A percentile compares a stretch with the other conserved stretches of the same genome.
Evolutionary conservation across 2,329 filamentous ascomycete species (phyloP).

Genomic region (Beauveria asiatica): DNA sequence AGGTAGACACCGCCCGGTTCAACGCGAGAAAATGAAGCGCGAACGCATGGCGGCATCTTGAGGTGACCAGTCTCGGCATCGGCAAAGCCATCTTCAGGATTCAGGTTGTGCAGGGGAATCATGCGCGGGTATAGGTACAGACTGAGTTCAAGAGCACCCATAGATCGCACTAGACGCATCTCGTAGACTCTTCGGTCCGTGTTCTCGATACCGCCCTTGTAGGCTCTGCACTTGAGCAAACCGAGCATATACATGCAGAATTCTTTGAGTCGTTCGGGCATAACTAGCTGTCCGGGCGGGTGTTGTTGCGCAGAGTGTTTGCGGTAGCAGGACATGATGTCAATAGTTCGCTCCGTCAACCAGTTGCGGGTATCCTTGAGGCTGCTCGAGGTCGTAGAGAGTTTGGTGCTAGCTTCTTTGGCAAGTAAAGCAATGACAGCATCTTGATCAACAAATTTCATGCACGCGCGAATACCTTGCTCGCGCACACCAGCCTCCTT

Average conservation of each 20-base stretch:
- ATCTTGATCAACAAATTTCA: conserved; percentile 95
- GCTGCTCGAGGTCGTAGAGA: conserved; percentile 57
- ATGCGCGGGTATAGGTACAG: conserved; percentile 94
- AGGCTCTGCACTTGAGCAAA: conserved; percentile 80
- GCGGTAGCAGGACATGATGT: conserved; percentile 83
- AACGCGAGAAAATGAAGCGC: conserved; percentile 77
- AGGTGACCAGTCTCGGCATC: conserved; percentile 78
- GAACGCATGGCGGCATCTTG: conserved; percentile 69
- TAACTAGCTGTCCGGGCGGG: conserved; percentile 83
- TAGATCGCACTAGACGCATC: conserved; percentile 79
- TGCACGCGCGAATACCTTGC: conserved; percentile 62
- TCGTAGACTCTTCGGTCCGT: conserved; percentile 87
- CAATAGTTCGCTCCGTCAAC: conserved; percentile 84
- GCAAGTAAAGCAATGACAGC: conserved; percentile 81
- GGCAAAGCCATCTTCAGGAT: conserved; percentile 83
- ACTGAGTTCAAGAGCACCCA: conserved; percentile 78
- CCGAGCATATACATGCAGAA: conserved; percentile 94
- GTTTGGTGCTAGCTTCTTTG: conserved; percentile 87
- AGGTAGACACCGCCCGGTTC: conserved; percentile 92
- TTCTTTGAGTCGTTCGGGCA: conserved; percentile 93
- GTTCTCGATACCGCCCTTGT: conserved; percentile 87
- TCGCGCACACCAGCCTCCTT: conserved; percentile 31
- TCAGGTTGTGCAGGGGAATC: conserved; percentile 82
- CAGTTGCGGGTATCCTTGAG: conserved; percentile 79
- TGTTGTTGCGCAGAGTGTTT: conserved; percentile 84